Evolutionary conservation across 805 yeast genomes (phyloP).

Genomic region (Suhomyces tanzawaensis): DNA sequence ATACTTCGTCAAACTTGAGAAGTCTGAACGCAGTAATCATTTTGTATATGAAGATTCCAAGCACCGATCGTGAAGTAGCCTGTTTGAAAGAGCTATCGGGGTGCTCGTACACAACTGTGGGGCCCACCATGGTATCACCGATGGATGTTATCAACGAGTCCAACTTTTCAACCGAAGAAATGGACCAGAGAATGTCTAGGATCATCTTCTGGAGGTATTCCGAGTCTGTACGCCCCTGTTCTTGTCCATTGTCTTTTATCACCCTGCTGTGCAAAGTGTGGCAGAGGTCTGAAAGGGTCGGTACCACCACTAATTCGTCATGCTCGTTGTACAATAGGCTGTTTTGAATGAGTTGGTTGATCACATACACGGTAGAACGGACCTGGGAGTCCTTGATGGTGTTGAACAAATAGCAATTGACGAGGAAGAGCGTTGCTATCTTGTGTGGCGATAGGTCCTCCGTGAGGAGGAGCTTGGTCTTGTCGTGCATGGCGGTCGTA

Average conservation of each 20-base stretch:
- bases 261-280: constrained; percentile 1
- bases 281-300: constrained; percentile 31
- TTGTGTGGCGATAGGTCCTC: constrained; percentile 54
- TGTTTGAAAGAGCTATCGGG: background rate
- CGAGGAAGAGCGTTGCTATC: constrained; percentile 47
- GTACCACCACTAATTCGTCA: constrained; percentile 25
- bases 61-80: constrained; percentile 22
- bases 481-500: background rate
- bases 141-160: constrained; percentile 30
- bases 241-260: background rate
- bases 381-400: constrained; percentile 26
- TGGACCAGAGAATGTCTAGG: constrained; percentile 34
- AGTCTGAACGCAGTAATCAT: constrained; percentile 41
- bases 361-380: constrained; percentile 38
- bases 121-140: constrained; percentile 11
- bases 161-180: constrained; percentile 48
- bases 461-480: constrained; percentile 25
- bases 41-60: constrained; percentile 45
- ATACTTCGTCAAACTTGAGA: constrained; percentile 47
- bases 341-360: constrained; percentile 44
- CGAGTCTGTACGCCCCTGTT: constrained; percentile 18
- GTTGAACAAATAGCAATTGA: constrained; percentile 37
- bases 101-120: constrained; percentile 7
- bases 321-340: constrained; percentile 26
- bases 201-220: constrained; percentile 28